phyloP scores from a whole-genome alignment of 768 basidiomycete genomes.

The Russula compacta region DNA sequence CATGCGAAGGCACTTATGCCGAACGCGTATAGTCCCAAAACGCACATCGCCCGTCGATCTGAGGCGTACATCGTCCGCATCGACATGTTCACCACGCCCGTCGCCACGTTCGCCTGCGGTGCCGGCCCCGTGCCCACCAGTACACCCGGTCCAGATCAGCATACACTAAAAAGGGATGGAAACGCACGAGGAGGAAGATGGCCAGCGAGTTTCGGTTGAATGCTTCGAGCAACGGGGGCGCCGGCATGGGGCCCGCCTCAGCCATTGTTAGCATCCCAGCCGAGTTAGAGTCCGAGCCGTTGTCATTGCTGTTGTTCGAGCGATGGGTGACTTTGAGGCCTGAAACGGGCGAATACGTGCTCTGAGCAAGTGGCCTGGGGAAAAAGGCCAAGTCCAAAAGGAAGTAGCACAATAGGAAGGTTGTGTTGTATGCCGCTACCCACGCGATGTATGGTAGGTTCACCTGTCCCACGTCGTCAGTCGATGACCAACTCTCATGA shows the following conservation, averaged over 20 bases:
- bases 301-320: not conserved
- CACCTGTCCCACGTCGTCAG: conserved; percentile 39
- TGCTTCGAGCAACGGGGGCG: conserved; percentile 59
- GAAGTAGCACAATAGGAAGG: conserved; percentile 76
- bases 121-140: not conserved
- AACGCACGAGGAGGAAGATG: conserved; percentile 73
- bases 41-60: conserved; percentile 45
- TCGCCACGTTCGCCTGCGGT: conserved; percentile 76
- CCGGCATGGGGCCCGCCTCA: conserved; percentile 22
- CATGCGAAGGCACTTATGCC: conserved; percentile 57
- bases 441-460: conserved; percentile 86
- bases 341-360: conserved; percentile 29
- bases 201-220: conserved; percentile 74
- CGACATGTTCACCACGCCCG: conserved; percentile 75
- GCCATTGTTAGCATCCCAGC: conserved; percentile 18
- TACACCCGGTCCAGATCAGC: not conserved
- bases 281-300: not conserved
- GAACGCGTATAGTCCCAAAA: conserved; percentile 54
- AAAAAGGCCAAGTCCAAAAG: conserved; percentile 65
- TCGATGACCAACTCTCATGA: not conserved
- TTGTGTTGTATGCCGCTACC: conserved; percentile 81
- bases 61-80: conserved; percentile 75
- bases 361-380: conserved; percentile 33
- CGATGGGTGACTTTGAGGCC: conserved; percentile 26
- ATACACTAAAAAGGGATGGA: not conserved